Evolutionary conservation across 768 basidiomycete species (phyloP).

Genomic region (Mycena belliarum): DNA sequence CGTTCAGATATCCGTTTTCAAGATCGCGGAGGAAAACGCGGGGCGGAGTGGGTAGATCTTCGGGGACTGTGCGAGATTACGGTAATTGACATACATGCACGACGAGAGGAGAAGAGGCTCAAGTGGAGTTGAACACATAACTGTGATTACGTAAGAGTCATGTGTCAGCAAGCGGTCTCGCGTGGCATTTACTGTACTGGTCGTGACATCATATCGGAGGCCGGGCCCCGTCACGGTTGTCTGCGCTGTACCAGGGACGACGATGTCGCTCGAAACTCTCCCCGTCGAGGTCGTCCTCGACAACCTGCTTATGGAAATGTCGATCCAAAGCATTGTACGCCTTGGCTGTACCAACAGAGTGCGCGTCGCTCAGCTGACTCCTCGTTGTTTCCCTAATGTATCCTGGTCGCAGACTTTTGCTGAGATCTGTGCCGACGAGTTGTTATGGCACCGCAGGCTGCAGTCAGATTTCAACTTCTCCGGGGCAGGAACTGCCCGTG

Average conservation of each 20-base stretch:
- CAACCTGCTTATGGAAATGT: constrained; percentile 60
- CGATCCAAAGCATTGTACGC: constrained; percentile 53
- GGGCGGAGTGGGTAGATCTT: not conserved
- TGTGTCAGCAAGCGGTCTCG: too few species aligned
- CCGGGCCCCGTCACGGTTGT: too few species aligned
- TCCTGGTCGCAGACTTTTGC: constrained; percentile 60
- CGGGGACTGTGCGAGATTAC: too few species aligned
- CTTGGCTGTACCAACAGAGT: constrained; percentile 65
- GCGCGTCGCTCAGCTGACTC: not conserved
- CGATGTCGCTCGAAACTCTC: constrained; percentile 51
- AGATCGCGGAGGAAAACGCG: not conserved
- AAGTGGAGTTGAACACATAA: too few species aligned
- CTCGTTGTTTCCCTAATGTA: constrained; percentile 1
- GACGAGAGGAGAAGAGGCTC: too few species aligned
- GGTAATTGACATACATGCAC: too few species aligned
- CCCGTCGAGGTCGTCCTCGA: constrained; percentile 82
- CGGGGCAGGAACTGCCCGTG: constrained; percentile 68
- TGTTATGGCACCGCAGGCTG: constrained; percentile 76
- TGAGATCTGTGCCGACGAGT: constrained; percentile 64
- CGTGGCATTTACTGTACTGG: too few species aligned
- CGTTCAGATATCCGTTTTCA: not conserved
- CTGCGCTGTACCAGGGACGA: not conserved
- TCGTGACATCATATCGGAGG: not conserved
- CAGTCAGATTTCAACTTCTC: constrained; percentile 78
- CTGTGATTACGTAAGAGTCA: too few species aligned